phyloP scores from a whole-genome alignment of 352 stramenopile genomes.

The Globisporangium takayamanum region DNA sequence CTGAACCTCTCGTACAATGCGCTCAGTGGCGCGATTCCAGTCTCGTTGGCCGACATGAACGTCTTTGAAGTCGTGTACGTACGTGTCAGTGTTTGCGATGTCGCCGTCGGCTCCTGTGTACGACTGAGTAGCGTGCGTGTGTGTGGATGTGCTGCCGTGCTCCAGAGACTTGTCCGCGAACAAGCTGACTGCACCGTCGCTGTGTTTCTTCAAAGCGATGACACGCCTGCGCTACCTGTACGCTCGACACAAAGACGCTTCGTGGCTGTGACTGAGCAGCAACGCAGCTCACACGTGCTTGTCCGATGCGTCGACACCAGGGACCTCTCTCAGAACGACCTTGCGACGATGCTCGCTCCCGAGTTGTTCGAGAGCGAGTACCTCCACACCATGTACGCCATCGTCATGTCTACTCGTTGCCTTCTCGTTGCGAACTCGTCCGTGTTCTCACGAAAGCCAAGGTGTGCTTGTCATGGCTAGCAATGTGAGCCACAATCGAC shows the following conservation, averaged over 20 bases:
- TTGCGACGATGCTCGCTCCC: conserved; percentile 25
- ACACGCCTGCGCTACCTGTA: conserved; percentile 32
- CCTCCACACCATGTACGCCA: conserved; percentile 43
- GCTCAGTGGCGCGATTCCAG: conserved; percentile 32
- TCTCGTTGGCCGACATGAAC: conserved; percentile 48
- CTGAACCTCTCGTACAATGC: conserved; percentile 48
- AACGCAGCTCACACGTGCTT: too few relatives aligned
- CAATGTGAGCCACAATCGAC: conserved; percentile 46
- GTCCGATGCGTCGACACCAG: background rate
- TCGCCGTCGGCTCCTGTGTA: too few relatives aligned
- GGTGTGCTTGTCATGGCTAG: background rate
- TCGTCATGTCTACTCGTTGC: background rate
- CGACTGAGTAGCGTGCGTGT: background rate
- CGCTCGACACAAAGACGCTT: background rate
- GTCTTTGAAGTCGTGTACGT: conserved; percentile 58
- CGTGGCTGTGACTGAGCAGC: background rate
- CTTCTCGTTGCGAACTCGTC: background rate
- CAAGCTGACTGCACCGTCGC: conserved; percentile 19
- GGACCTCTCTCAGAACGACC: conserved; percentile 41
- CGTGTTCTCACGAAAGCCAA: too few relatives aligned
- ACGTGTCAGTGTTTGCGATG: background rate
- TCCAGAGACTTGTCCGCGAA: conserved; percentile 37
- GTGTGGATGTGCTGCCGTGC: background rate
- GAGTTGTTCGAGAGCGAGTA: conserved; percentile 40
- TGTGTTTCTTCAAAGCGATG: conserved; percentile 33